A percentile compares a stretch with the other conserved stretches of the same genome.
These are phyloP conservation scores for Solanum tacnaense DNA, from an alignment of 257 asterid genomes.

Conservation along the genomic window DNA sequence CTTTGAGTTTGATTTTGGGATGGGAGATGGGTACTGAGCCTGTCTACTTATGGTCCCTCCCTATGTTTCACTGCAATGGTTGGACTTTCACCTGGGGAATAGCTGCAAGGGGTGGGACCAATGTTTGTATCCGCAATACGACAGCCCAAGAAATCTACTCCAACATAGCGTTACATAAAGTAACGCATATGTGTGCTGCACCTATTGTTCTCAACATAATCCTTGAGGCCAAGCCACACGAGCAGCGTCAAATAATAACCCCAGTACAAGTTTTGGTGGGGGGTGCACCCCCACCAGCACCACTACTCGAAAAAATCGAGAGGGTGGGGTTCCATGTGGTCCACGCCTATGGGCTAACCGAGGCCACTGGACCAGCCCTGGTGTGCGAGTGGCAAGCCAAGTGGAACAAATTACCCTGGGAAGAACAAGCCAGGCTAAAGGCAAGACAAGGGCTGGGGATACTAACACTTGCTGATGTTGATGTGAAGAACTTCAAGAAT, in stretches of 20 bases:
- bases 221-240: constrained; percentile 46
- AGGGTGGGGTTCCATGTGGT: constrained; percentile 58
- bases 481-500: constrained; percentile 45
- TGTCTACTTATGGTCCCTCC: constrained; percentile 84
- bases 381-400: constrained; percentile 67
- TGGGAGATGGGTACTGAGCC: constrained; percentile 80
- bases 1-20: constrained; percentile 50
- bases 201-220: constrained; percentile 64
- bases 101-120: constrained; percentile 88
- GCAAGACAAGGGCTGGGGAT: constrained; percentile 75
- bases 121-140: constrained; percentile 69
- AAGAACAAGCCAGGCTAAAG: constrained; percentile 36
- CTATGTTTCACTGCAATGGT: constrained; percentile 94
- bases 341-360: constrained; percentile 85
- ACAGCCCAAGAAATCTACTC: constrained; percentile 54
- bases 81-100: constrained; percentile 96
- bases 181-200: constrained; percentile 92
- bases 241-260: constrained; percentile 17
- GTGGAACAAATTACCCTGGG: constrained; percentile 38
- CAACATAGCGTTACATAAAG: constrained; percentile 37
- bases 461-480: constrained; percentile 57
- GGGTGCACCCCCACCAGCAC: constrained; percentile 80
- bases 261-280: constrained; percentile 60
- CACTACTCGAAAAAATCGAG: constrained; percentile 50
- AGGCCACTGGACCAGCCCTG: constrained; percentile 84